Evolutionary conservation across 2,329 filamentous ascomycete genomes (phyloP).

Genomic region (Aspergillus intermedius): DNA sequence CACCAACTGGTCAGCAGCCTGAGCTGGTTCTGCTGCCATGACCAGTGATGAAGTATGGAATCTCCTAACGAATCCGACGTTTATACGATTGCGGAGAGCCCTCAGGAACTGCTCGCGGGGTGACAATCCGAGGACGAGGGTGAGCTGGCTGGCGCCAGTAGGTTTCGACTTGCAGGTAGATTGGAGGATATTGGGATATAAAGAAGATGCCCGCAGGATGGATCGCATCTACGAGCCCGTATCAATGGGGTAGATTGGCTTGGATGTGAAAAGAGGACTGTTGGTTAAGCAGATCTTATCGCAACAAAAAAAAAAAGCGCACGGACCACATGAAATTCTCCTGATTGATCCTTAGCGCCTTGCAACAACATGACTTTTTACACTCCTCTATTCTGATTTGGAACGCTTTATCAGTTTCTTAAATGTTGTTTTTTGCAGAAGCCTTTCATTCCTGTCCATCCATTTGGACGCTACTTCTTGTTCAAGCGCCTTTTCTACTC

Average conservation of each 20-base stretch:
- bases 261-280: background rate
- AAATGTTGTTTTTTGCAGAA: too few relatives aligned
- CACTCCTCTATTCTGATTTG: too few relatives aligned
- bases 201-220: background rate
- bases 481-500: too few relatives aligned
- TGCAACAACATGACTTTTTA: too few relatives aligned
- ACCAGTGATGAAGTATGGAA: constrained; percentile 1
- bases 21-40: constrained; percentile 17
- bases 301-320: background rate
- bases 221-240: background rate
- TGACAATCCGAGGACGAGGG: background rate
- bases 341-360: too few relatives aligned
- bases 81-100: constrained; percentile 1
- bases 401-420: too few relatives aligned
- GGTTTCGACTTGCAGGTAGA: background rate
- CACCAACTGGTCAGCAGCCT: constrained; percentile 20
- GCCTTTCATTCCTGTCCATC: too few relatives aligned
- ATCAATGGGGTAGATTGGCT: background rate
- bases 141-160: background rate
- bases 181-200: background rate
- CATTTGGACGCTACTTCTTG: too few relatives aligned
- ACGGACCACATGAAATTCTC: background rate
- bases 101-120: background rate
- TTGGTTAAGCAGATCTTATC: background rate
- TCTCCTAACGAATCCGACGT: background rate